Evolutionary conservation across 2,329 filamentous ascomycete species (phyloP), one percentile per base, ranked within the genome.

Genomic region (Rhexocercosporidium sp.): DNA sequence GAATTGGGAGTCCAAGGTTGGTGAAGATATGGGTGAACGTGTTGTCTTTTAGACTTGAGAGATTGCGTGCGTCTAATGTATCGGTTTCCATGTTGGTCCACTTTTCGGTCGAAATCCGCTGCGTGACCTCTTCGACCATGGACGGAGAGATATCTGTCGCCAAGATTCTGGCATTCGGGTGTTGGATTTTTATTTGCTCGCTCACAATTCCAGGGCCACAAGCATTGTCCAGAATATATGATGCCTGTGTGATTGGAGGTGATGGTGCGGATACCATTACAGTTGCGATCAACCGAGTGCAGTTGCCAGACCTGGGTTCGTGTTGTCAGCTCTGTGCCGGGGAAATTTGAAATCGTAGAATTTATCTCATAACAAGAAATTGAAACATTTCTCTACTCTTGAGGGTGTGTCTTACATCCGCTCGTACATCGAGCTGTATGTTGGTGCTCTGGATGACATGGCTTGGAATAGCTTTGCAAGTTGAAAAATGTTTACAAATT

Each of bases 71-170:
- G 39, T 81, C 79, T 46, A 97, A 85, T 62, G 86, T 82, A 76
- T 97, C 92, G 69, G 92, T 94, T 75, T 96, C 90, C 74, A 66
- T 49, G n/a, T 69, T 60, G 25, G 96, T 85, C 80, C 97, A 98
- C 62, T 83, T 82, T 31, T 90, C 82, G n/a, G 79, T 78, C 80
- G 57, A 61, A 57, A 72, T 66, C 0, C 86, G 88, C 25, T 84
- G 74, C 39, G 62, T 16, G 4, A 64, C 18, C 29, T 65, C 65
- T 14, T 64, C 49, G 39, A 88, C 81, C 95, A 98, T 97, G 71
- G 93, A 90, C 0, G 92, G 87, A 82, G 97, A 97, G 82, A 97
- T 97, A 82, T 98, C 95, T 65, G 92, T 90, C 74, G 97, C 92
- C 47, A 92, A 96, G 71, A 97, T 92, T 77, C 87, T 89, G 3